Conservation (phyloP, 345 rosid genomes). For the Eutrema yunnanense region DNA sequence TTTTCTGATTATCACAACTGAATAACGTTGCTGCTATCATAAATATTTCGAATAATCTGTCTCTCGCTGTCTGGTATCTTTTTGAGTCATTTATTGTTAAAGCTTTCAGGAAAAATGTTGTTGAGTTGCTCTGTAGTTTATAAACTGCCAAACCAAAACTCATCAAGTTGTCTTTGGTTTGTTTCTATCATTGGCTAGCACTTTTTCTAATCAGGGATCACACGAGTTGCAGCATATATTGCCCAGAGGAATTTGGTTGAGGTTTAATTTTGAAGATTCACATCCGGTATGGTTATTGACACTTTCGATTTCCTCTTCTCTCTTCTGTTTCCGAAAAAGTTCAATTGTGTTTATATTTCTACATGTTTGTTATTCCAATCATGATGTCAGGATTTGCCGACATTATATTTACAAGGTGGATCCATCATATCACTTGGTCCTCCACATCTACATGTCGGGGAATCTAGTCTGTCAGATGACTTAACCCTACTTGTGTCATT, state of each 20-base stretch:
- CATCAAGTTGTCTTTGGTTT: slow-evolving; percentile 3
- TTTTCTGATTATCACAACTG: too few relatives aligned
- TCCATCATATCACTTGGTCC: slow-evolving; percentile 66
- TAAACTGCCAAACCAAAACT: not conserved
- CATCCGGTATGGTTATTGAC: slow-evolving; percentile 55
- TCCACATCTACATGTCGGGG: slow-evolving; percentile 65
- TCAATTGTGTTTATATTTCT: not conserved
- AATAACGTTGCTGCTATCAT: too few relatives aligned
- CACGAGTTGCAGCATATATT: slow-evolving; percentile 41
- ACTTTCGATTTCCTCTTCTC: not conserved
- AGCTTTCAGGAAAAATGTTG: not conserved
- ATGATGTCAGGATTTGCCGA: slow-evolving; percentile 69
- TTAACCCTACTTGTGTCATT: slow-evolving; percentile 70
- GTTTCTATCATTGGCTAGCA: slow-evolving; percentile 35
- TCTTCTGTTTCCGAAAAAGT: not conserved
- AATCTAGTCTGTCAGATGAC: slow-evolving; percentile 59
- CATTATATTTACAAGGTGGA: slow-evolving; percentile 84
- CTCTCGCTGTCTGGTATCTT: not conserved
- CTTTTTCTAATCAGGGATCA: slow-evolving; percentile 41
- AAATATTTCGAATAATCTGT: too few relatives aligned
- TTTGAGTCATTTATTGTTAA: not conserved
- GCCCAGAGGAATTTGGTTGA: slow-evolving; percentile 77
- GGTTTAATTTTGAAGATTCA: slow-evolving; percentile 73
- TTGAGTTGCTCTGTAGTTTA: not conserved
- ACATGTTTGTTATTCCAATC: not conserved